Base-by-base conservation (phyloP, 805 yeast genomes). In the Candida maesae region DNA sequence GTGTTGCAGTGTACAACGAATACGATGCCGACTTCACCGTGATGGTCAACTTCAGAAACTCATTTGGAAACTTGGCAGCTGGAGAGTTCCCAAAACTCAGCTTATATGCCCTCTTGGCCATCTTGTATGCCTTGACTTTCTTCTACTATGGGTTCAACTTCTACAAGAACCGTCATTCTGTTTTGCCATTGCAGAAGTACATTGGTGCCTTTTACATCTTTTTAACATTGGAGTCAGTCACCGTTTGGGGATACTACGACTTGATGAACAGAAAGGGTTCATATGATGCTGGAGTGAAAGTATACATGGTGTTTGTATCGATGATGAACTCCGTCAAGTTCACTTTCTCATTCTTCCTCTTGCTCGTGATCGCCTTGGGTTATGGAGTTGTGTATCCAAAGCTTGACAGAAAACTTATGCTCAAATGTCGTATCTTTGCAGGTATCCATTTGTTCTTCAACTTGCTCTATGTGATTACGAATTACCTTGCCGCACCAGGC, bases 301-400 rank as follows among this genome's bases (percentile, higher is more conserved):
- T 78, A 30, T 86, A 89, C 64, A 74, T 88, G 74, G 78, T 78
- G 8, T 76, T 91, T 57, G 75, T 91, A 38, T 81, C 96, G 2
- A 60, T 87, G 24, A 66, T 91, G 60, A 86, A 88, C 59, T 79
- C 95, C 2, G 78, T 79, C 52, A 84, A 93, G 56, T 74, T 87
- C 38, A 81, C 96, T 1, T 86, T 88, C 60, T 85, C 96, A 7
- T 84, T 91, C 64, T 93, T 91, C 67, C 67, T 93, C 54, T 70
- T 93, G 41, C 70, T 91, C 49, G 82, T 88, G 53, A 91, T 93
- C 41, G 74, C 95, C 12, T 70, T 90, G 50, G 99, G 99, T 30
- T 93, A 90, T 64, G 97, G 98, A 47, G 89, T 93, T 35, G 98
- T 93, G 36, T 79, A 78, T 57, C 89, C 96, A 34, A 83, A 89